Conservation (phyloP, 1,284 basidiomycete species). For the Malassezia brasiliensis region DNA sequence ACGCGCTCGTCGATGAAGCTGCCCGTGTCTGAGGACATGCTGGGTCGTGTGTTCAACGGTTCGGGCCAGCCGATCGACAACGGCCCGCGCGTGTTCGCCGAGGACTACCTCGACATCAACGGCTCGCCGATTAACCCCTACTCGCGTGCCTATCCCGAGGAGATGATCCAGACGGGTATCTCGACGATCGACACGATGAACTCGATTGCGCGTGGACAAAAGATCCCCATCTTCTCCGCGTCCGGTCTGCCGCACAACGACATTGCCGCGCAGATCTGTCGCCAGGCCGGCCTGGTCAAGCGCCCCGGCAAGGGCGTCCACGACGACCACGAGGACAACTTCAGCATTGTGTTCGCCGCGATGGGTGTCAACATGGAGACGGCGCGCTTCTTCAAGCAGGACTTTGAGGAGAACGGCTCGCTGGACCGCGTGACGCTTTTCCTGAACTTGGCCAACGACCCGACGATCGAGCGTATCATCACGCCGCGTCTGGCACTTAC, state of each 20-base stretch:
- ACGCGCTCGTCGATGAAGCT: constrained; percentile 97
- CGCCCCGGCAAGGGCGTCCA: constrained; percentile 66
- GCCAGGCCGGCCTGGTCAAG: constrained; percentile 94
- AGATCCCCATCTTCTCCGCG: constrained; percentile 99
- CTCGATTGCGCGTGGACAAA: constrained; percentile 98
- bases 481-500: constrained; percentile 95
- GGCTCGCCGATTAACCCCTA: constrained; percentile 98
- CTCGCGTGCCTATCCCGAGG: constrained; percentile 98
- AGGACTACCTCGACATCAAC: constrained; percentile 99
- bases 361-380: constrained; percentile 99
- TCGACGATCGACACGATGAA: constrained; percentile 66
- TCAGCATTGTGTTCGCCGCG: constrained; percentile 97
- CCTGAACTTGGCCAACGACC: constrained; percentile 97
- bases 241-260: constrained; percentile 98
- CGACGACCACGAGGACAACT: constrained; percentile 99
- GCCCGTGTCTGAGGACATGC: constrained; percentile 98
- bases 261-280: constrained; percentile 99
- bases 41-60: constrained; percentile 98
- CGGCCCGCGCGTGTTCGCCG: constrained; percentile 96
- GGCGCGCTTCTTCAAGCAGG: constrained; percentile 98
- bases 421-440: constrained; percentile 96
- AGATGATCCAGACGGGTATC: constrained; percentile 99
- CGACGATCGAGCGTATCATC: constrained; percentile 99
- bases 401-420: constrained; percentile 98
- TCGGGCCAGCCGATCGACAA: constrained; percentile 96